Evolutionary conservation across 352 stramenopile species (phyloP), one percentile per base, ranked within the genome.

Genomic region (Phytopythium boreale): DNA sequence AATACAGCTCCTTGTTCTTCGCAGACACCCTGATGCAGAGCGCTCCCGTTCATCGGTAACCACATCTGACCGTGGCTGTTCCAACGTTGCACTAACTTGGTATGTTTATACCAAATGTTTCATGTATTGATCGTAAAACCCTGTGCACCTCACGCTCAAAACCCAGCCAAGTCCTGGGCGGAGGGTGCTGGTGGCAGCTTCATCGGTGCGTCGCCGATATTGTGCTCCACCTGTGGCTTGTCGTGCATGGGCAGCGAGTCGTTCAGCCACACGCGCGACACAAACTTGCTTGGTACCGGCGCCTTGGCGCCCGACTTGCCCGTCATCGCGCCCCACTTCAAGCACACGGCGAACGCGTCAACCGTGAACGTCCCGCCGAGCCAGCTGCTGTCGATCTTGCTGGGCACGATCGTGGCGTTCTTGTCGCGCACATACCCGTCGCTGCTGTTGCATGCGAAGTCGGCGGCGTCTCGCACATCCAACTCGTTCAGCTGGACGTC

Each of bases 251-350:
- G 49, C 2, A 44, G 59, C 6, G 61, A 68, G 57, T 84, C 76
- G n/a, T 82, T 71, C 14, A 84, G 46, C 76, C 76, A 84, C 19
- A 80, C 71, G 17, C 76, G 66, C 27, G 68, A 22, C 4, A 84
- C 47, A 62, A 80, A 84, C 11, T 74, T 49, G 15, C 43, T 78
- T 4, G 71, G 60, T 4, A 61, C 26, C 9, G 56, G 49, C 12
- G 51, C 44, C 10, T 31, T 49, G 9, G 47, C 39, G 3, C 19
- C 36, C 4, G 19, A n/a, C 36, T 81, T 31, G 3, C 19, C 36
- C 12, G 19, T 14, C 36, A 84, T 31, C 8, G 55, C 52, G 17
- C 56, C 46, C 71, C 69, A 84, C 14, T 79, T 72, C 46, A 82
- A 62, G 22, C 76, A 84, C 43, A 80, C 57, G 0, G 67, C 73